Conservation (phyloP, 208 protist species). For the Acanthamoeba royreba region DNA sequence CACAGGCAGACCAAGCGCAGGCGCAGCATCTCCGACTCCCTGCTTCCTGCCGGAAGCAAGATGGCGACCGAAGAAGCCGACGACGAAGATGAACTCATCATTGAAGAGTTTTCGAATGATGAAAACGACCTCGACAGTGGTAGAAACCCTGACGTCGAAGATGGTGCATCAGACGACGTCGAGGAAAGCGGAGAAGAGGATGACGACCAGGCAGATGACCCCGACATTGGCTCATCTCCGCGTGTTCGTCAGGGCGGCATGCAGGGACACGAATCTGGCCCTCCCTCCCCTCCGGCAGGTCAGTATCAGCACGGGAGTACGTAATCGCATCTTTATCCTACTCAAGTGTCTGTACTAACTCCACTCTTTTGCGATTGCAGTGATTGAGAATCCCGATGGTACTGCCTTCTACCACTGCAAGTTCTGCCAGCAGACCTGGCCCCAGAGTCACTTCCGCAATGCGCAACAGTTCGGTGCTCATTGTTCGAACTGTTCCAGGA, state of each 20-base stretch:
- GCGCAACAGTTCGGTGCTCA: conserved; percentile 72
- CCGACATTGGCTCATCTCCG: neutral
- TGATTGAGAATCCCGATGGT: conserved; percentile 7
- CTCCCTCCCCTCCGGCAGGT: neutral
- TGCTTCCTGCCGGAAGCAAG: neutral
- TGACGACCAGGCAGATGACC: neutral
- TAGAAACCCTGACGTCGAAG: neutral
- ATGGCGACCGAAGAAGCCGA: neutral
- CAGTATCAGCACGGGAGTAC: neutral
- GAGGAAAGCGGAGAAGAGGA: neutral
- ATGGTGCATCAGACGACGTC: neutral
- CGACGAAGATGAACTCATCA: neutral
- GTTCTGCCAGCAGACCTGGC: conserved; percentile 66
- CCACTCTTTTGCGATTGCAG: neutral
- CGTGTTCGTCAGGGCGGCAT: neutral
- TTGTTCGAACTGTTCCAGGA: conserved; percentile 69
- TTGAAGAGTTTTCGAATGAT: neutral
- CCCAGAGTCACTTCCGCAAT: conserved; percentile 60
- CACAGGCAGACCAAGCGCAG: neutral
- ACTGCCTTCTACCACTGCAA: conserved; percentile 59
- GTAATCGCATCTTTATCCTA: neutral
- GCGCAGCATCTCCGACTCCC: conserved; percentile 13
- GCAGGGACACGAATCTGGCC: neutral
- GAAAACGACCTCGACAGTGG: neutral
- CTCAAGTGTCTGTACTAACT: neutral